Base-by-base conservation (phyloP, 78 protist species). In the Ministeria vibrans region DNA sequence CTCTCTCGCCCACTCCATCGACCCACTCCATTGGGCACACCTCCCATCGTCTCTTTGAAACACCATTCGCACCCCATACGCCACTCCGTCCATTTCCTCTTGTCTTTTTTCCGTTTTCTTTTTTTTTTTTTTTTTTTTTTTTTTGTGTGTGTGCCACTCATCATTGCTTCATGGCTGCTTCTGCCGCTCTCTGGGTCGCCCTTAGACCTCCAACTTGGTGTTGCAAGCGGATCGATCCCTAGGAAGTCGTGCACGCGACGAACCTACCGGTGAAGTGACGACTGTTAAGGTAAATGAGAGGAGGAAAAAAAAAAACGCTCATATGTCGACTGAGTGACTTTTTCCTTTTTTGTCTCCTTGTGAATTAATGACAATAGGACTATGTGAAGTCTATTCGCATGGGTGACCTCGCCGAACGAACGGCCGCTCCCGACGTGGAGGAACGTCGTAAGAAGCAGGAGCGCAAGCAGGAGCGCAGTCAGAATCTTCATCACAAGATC, bases 231-330 rank as follows among this genome's bases (percentile, higher is more conserved):
- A 81, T 22, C 85, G 85, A 27, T 64, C 71, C 4, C 44, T 72
- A 38, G 43, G 46, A 32, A 18, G n/a, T 11, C 64, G 74, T 3
- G 79, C 27, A 6, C 79, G 79, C 34, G 79, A 81, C 39, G 85
- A 81, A 49, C 74, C 72, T 20, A 73, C 85, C 5, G 79, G 85
- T 22, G 85, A 81, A 30, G 85, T 81, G 30, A n/a, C n/a, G n/a
- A n/a, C n/a, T n/a, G n/a, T n/a, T n/a, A n/a, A n/a, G n/a, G n/a
- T n/a, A n/a, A n/a, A n/a, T n/a, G n/a, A n/a, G n/a, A n/a, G n/a
- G n/a, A n/a, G n/a, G n/a, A n/a, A n/a, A n/a, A n/a, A n/a, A n/a
- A n/a, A 15, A 69, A 79, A 55, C 85, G 39, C 80, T 81, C 25
- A 28, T 2, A 51, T 78, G 79, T 25, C 25, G 32, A 22, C 79